A percentile compares a stretch with the other conserved stretches of the same genome.
Evolutionary conservation across 2,329 filamentous ascomycete species (phyloP).

Genomic region (Mycosphaerella arachidis): DNA sequence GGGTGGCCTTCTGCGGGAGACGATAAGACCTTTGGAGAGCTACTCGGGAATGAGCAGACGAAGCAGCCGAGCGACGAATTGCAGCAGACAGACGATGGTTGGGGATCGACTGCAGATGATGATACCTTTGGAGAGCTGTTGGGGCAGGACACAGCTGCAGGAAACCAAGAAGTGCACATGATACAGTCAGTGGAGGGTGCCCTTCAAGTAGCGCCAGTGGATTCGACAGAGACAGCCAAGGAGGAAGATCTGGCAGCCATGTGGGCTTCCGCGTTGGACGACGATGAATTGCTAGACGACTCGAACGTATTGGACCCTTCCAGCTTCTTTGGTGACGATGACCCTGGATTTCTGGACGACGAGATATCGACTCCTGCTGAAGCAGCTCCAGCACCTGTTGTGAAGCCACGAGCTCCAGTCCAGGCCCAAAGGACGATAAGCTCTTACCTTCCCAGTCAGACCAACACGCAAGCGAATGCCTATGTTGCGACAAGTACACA

Average conservation of each 20-base stretch:
- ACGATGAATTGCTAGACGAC: slow-evolving; percentile 49
- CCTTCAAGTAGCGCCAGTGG: background rate
- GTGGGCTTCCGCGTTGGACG: slow-evolving; percentile 77
- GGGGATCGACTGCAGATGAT: slow-evolving; percentile 17
- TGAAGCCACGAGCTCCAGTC: slow-evolving; percentile 8
- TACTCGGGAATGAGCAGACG: slow-evolving; percentile 20
- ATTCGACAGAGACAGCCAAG: slow-evolving; percentile 7
- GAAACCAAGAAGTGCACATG: background rate
- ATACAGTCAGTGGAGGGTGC: background rate
- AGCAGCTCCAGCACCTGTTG: slow-evolving; percentile 9
- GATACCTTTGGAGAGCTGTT: slow-evolving; percentile 21
- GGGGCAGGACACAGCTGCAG: background rate
- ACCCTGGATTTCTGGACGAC: slow-evolving; percentile 79
- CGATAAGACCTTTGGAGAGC: slow-evolving; percentile 31
- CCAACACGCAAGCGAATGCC: slow-evolving; percentile 10
- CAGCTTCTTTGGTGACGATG: slow-evolving; percentile 73
- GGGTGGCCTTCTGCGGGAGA: slow-evolving; percentile 30
- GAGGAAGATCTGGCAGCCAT: slow-evolving; percentile 69
- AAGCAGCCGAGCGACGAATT: background rate
- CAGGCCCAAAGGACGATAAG: slow-evolving; percentile 8
- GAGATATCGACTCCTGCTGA: slow-evolving; percentile 23
- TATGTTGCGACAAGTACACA: slow-evolving; percentile 22
- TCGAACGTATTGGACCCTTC: slow-evolving; percentile 52
- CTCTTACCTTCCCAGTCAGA: slow-evolving; percentile 14
- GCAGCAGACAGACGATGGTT: slow-evolving; percentile 10